These are phyloP conservation scores for Stropharia rugosoannulata DNA, from an alignment of 768 basidiomycete species.

Conservation along the genomic window DNA sequence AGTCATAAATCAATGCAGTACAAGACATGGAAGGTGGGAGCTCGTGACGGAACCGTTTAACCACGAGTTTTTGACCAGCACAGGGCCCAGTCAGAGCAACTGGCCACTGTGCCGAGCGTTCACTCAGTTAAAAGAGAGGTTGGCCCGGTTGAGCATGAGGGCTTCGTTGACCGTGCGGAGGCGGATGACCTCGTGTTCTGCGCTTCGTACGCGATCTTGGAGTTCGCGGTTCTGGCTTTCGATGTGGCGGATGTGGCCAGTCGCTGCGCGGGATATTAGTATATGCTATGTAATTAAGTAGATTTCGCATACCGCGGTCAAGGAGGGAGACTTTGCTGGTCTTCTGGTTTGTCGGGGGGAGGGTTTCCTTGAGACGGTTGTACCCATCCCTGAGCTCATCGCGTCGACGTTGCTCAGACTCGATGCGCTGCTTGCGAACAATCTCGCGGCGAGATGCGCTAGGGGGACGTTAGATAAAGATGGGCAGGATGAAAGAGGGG, in stretches of 20 bases:
- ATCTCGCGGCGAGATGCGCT: conserved; percentile 72
- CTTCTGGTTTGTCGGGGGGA: conserved; percentile 90
- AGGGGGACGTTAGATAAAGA: conserved; percentile 4
- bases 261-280: conserved; percentile 45
- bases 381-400: conserved; percentile 94
- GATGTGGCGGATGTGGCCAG: conserved; percentile 61
- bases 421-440: conserved; percentile 89
- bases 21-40: conserved; percentile 12
- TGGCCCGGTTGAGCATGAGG: conserved; percentile 70
- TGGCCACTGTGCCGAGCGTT: conserved; percentile 26
- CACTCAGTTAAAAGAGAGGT: conserved; percentile 42
- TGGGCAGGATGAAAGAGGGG: background rate
- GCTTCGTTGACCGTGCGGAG: conserved; percentile 87
- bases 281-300: conserved; percentile 6
- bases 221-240: conserved; percentile 6
- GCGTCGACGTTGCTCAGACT: conserved; percentile 88
- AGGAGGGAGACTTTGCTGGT: conserved; percentile 89
- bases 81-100: conserved; percentile 26
- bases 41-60: conserved; percentile 36
- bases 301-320: conserved; percentile 63
- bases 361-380: conserved; percentile 84
- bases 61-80: conserved; percentile 25
- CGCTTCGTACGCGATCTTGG: conserved; percentile 22
- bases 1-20: conserved; percentile 52
- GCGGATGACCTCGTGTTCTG: conserved; percentile 78